phyloP scores from a whole-genome alignment of 2,329 filamentous ascomycete species.

The Thielaviopsis punctulata region DNA sequence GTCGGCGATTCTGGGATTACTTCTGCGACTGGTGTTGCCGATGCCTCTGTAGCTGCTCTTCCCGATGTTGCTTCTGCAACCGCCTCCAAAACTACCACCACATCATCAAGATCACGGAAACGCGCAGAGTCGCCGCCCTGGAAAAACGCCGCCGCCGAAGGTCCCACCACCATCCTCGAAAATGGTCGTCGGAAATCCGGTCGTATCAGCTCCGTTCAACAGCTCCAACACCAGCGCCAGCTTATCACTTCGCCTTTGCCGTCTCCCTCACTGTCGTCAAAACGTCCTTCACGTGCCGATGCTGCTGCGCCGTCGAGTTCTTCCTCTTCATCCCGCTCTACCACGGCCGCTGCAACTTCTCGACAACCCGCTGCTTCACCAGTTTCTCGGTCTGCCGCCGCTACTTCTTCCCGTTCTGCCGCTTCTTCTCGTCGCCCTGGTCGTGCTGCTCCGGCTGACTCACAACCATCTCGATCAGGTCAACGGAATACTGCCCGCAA shows the following conservation, averaged over 20 bases:
- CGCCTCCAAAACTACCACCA: constrained; percentile 9
- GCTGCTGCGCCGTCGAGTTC: not conserved
- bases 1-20: constrained; percentile 24
- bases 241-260: not conserved
- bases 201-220: constrained; percentile 35
- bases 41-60: too few relatives aligned
- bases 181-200: constrained; percentile 54
- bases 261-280: not conserved
- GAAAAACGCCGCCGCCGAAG: constrained; percentile 72
- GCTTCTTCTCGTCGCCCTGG: not conserved
- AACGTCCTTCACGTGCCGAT: not conserved
- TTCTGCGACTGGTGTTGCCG: not conserved
- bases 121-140: constrained; percentile 63
- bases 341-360: not conserved
- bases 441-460: not conserved
- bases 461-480: not conserved
- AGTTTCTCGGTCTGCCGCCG: too few relatives aligned
- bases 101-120: constrained; percentile 28
- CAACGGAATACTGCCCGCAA: constrained; percentile 4
- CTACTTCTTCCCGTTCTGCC: too few relatives aligned
- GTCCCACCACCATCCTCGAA: constrained; percentile 68
- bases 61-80: not conserved
- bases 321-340: not conserved
- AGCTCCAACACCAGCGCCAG: not conserved
- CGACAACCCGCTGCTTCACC: too few relatives aligned